These are phyloP conservation scores for Scheffersomyces lignicola DNA, from an alignment of 1,139 yeast genomes.

Conservation along the genomic window DNA sequence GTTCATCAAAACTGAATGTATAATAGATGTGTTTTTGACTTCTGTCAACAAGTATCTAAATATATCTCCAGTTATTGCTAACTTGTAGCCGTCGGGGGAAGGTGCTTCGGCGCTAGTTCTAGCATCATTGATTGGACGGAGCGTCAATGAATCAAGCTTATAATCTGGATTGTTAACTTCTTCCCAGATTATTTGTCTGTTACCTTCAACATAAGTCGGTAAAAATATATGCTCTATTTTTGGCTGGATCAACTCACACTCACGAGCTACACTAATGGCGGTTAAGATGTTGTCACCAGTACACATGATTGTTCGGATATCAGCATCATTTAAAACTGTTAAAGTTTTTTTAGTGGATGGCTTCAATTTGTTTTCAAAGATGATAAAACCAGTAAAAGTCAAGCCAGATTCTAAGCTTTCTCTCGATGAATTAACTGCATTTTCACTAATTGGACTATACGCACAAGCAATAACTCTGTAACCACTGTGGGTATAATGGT, in stretches of 20 bases:
- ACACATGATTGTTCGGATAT: constrained; percentile 88
- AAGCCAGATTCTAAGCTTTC: constrained; percentile 67
- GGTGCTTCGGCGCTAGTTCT: constrained; percentile 13
- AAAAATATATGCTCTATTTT: constrained; percentile 55
- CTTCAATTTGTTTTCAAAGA: constrained; percentile 89
- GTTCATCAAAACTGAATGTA: constrained; percentile 65
- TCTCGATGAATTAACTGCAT: constrained; percentile 28
- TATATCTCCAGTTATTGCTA: constrained; percentile 92
- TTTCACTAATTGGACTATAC: constrained; percentile 42
- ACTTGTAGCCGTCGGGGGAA: constrained; percentile 45
- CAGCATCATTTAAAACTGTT: constrained; percentile 57
- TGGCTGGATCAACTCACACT: constrained; percentile 64
- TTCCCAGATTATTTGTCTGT: constrained; percentile 54
- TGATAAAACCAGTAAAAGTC: constrained; percentile 80
- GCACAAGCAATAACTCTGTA: constrained; percentile 96
- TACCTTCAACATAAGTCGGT: constrained; percentile 51
- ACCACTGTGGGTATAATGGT: constrained; percentile 88
- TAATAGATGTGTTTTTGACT: constrained; percentile 36
- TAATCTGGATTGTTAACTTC: constrained; percentile 58
- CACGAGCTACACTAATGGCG: constrained; percentile 89
- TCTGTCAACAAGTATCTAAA: constrained; percentile 74
- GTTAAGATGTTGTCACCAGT: constrained; percentile 96
- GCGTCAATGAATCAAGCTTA: constrained; percentile 60
- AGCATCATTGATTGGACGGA: constrained; percentile 46
- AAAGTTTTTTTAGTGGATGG: constrained; percentile 64